phyloP scores from a whole-genome alignment of 441 rosid species.

The Arabidopsis hybrid region DNA sequence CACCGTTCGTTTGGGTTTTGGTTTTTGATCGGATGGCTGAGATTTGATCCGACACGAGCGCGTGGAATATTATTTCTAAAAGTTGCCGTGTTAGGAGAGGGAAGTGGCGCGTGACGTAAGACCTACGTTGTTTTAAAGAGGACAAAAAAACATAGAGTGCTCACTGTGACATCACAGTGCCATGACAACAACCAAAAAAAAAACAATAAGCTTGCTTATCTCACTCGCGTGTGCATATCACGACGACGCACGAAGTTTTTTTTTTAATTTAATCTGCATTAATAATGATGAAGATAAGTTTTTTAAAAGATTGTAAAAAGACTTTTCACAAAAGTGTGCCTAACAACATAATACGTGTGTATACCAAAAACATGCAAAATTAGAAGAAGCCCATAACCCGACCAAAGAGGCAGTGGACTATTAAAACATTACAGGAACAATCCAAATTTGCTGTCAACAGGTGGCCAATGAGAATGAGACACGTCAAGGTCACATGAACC shows the following conservation, averaged over 20 bases:
- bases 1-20: slow-evolving; percentile 17
- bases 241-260: neutral
- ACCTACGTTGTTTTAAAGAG: slow-evolving; percentile 35
- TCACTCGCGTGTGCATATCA: neutral
- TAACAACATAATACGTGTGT: slow-evolving; percentile 44
- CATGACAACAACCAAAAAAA: neutral
- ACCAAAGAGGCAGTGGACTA: slow-evolving; percentile 45
- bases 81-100: slow-evolving; percentile 45
- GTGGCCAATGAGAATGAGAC: slow-evolving; percentile 21
- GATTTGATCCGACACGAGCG: slow-evolving; percentile 30
- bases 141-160: slow-evolving; percentile 32
- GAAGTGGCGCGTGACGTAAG: slow-evolving; percentile 47
- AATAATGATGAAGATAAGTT: slow-evolving; percentile 30
- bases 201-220: neutral
- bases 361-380: slow-evolving; percentile 42
- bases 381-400: slow-evolving; percentile 42
- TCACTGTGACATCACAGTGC: slow-evolving; percentile 43
- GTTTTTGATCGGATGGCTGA: slow-evolving; percentile 27
- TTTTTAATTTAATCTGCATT: slow-evolving; percentile 7
- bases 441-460: slow-evolving; percentile 44
- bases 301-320: neutral
- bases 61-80: slow-evolving; percentile 31
- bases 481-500: slow-evolving; percentile 33
- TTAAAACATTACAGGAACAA: slow-evolving; percentile 35
- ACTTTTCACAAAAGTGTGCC: slow-evolving; percentile 43